A percentile compares a stretch with the other conserved stretches of the same genome.
phyloP scores from a whole-genome alignment of 78 protist genomes.

The Emiliania huxleyi region DNA sequence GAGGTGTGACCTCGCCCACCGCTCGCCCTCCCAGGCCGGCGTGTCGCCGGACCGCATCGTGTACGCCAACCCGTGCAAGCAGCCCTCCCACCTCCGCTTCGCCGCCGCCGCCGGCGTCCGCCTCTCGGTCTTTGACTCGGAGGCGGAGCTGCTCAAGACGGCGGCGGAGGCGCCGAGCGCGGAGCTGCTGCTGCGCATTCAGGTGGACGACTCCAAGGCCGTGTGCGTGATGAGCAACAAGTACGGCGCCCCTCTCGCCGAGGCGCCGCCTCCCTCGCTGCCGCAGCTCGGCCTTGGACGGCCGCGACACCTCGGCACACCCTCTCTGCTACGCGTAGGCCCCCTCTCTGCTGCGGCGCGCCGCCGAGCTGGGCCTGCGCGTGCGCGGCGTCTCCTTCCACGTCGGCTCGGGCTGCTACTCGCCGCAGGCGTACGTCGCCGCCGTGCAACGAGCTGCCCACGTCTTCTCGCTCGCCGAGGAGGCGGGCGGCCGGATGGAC shows the following conservation, averaged over 20 bases:
- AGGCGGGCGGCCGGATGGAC: conserved; percentile 46
- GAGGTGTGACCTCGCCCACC: too few relatives aligned
- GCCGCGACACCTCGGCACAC: too few relatives aligned
- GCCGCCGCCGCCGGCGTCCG: conserved; percentile 21
- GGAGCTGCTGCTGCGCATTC: conserved; percentile 41
- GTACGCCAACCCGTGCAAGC: conserved; percentile 68
- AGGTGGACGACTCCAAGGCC: conserved; percentile 53
- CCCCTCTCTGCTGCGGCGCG: conserved; percentile 6
- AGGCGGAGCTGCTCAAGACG: conserved; percentile 58
- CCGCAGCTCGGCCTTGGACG: too few relatives aligned
- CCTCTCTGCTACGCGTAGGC: too few relatives aligned
- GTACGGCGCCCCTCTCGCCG: conserved; percentile 42
- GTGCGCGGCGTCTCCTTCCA: conserved; percentile 59
- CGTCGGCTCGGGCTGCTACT: conserved; percentile 45
- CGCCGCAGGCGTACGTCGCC: conserved; percentile 3
- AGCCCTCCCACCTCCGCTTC: conserved; percentile 15
- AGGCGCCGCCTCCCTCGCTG: too few relatives aligned
- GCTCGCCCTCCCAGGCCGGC: too few relatives aligned
- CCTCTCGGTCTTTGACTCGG: conserved; percentile 35
- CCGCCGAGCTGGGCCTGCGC: conserved; percentile 9
- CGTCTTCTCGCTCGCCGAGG: conserved; percentile 27
- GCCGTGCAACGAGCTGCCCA: conserved; percentile 47
- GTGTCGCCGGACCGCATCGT: conserved; percentile 36
- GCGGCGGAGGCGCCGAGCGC: background rate
- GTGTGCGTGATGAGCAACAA: conserved; percentile 37